These are phyloP conservation scores for Massarina eburnea DNA, from an alignment of 2,329 filamentous ascomycete genomes.

Conservation along the genomic window DNA sequence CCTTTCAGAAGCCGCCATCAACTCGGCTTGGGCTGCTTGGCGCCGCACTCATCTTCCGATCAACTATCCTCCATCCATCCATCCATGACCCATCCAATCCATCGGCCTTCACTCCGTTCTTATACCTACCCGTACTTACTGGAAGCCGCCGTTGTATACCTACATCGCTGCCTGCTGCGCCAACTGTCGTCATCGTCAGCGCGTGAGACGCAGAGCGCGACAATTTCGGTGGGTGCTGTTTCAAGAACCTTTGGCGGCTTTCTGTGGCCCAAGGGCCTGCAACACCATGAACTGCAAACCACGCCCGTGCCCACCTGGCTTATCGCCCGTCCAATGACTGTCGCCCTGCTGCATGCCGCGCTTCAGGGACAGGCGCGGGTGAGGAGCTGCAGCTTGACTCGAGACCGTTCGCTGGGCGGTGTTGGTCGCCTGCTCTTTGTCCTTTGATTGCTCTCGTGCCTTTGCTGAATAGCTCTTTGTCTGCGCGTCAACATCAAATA, in stretches of 20 bases:
- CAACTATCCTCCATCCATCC: too few relatives aligned
- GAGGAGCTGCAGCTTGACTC: constrained; percentile 20
- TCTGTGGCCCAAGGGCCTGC: constrained; percentile 24
- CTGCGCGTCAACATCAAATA: constrained; percentile 13
- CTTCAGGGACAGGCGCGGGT: constrained; percentile 36
- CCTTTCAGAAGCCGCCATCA: too few relatives aligned
- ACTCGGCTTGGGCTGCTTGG: background rate
- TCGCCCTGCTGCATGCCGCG: constrained; percentile 27
- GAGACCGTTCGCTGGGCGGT: too few relatives aligned
- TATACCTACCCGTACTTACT: too few relatives aligned
- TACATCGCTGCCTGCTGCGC: background rate
- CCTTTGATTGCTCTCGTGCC: constrained; percentile 26
- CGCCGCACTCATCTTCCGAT: background rate
- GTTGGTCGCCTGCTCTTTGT: constrained; percentile 6
- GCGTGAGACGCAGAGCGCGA: constrained; percentile 33
- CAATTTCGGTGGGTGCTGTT: constrained; percentile 25
- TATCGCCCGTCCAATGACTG: constrained; percentile 32
- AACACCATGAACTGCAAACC: constrained; percentile 18
- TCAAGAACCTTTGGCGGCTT: constrained; percentile 27
- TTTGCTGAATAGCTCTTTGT: constrained; percentile 13
- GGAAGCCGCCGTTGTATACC: too few relatives aligned
- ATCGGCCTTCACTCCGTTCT: background rate
- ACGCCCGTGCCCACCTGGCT: constrained; percentile 30
- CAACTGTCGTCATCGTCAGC: constrained; percentile 12
- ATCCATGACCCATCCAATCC: too few relatives aligned